Conservation (phyloP, 768 basidiomycete species). For the Butyriboletus loyo region DNA sequence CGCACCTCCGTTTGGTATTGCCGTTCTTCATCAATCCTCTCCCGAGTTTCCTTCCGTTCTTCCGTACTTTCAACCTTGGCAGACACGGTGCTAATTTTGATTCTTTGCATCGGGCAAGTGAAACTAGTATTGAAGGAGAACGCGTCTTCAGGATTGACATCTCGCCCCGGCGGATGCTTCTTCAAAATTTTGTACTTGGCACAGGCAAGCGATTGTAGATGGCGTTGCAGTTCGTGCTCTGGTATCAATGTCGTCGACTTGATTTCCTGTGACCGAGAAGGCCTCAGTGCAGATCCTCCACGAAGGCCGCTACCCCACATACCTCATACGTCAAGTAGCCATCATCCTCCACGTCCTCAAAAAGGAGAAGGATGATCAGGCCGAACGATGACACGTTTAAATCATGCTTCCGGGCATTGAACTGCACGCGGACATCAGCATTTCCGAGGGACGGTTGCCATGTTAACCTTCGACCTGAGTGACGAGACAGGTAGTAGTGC, state of each 20-base stretch:
- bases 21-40: constrained; percentile 89
- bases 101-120: constrained; percentile 75
- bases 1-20: constrained; percentile 85
- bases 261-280: constrained; percentile 64
- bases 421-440: constrained; percentile 81
- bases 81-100: constrained; percentile 90
- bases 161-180: constrained; percentile 86
- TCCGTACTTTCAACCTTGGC: constrained; percentile 82
- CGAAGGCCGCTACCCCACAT: constrained; percentile 18
- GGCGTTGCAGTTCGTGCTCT: constrained; percentile 79
- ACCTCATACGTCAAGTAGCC: constrained; percentile 79
- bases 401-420: constrained; percentile 80
- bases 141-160: constrained; percentile 68
- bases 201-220: constrained; percentile 93
- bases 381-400: constrained; percentile 91
- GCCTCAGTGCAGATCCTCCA: background rate
- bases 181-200: constrained; percentile 90
- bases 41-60: constrained; percentile 87
- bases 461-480: constrained; percentile 85
- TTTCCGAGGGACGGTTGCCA: constrained; percentile 92
- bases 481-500: constrained; percentile 83
- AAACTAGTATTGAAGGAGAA: constrained; percentile 91
- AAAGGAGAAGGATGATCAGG: constrained; percentile 82
- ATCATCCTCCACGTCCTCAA: constrained; percentile 66
- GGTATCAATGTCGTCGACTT: constrained; percentile 70